Base-by-base conservation (phyloP, 2,329 filamentous ascomycete genomes). In the Botrytis paeoniae region DNA sequence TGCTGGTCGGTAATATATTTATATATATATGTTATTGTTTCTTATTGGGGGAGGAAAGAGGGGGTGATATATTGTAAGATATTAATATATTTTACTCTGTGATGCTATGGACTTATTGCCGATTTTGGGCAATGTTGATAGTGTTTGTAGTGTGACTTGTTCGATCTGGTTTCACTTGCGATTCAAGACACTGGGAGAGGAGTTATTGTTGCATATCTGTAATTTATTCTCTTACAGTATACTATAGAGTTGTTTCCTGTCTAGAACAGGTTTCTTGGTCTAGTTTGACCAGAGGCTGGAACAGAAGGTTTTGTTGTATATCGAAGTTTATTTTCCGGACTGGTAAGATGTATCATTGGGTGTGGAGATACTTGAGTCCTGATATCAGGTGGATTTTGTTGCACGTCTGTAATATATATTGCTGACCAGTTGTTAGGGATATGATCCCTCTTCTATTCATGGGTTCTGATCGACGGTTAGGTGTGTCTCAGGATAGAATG, bases 331-430 rank as follows among this genome's bases (percentile, higher is more conserved):
- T 66, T 29, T 35, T 66, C n/a, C 12, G 25, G 64, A 8, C 14
- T 54, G 64, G 32, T 66, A 39, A 54, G 25, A 29, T 54, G 3
- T 66, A 10, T 66, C 9, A 54, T 66, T 54, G 45, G 64, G 14
- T n/a, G 2, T 4, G 25, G 64, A 54, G 35, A 6, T 29, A 22
- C 2, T 54, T n/a, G 1, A 1, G 22, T 14, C 10, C 22, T 10
- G 4, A 43, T n/a, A 32, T n/a, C 45, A 18, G 32, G 5, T 39
- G 8, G 14, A 4, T 29, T 29, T 54, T 66, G 62, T 62, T 62
- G 60, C 60, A 41, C 8, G 35, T 18, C 60, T 62, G 60, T 62
- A 62, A 62, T 62, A 62, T 62, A 62, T 18, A 41, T 62, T 62
- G 41, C 41, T 48, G 62, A 25, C 29, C 25, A 14, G 41, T 2